These are phyloP conservation scores for Cercospora zeae-maydis DNA, from an alignment of 2,329 filamentous ascomycete species.

Conservation along the genomic window DNA sequence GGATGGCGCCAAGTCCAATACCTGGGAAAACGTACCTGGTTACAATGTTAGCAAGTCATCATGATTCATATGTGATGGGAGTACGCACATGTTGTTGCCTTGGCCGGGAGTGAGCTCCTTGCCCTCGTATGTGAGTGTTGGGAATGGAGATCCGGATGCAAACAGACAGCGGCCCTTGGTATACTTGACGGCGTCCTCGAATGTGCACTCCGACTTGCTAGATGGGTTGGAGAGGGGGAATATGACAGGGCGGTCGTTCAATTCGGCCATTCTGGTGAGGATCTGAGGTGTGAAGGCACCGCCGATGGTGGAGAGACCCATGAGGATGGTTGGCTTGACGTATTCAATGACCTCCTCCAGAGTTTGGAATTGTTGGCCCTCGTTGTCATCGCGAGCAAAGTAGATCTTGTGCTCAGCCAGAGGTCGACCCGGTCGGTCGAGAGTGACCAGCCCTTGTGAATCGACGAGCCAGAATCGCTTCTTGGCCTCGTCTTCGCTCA, in stretches of 20 bases:
- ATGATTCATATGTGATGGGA: background rate
- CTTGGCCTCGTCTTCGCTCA: constrained; percentile 81
- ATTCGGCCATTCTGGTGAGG: constrained; percentile 57
- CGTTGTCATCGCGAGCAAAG: constrained; percentile 63
- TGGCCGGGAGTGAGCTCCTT: constrained; percentile 50
- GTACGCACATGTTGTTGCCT: constrained; percentile 66
- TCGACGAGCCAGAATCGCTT: constrained; percentile 97
- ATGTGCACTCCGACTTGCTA: constrained; percentile 96
- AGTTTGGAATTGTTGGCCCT: constrained; percentile 65
- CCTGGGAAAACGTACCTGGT: constrained; percentile 86
- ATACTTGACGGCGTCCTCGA: constrained; percentile 86
- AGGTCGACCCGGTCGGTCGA: constrained; percentile 79
- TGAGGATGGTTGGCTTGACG: constrained; percentile 88
- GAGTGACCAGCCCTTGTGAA: constrained; percentile 82
- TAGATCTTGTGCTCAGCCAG: constrained; percentile 79
- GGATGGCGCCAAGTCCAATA: constrained; percentile 87
- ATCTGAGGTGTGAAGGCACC: constrained; percentile 90
- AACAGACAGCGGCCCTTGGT: constrained; percentile 83
- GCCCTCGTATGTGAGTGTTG: constrained; percentile 53
- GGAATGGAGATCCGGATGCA: constrained; percentile 91
- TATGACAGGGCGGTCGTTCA: constrained; percentile 67
- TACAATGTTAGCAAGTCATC: constrained; percentile 1
- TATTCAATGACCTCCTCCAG: constrained; percentile 91
- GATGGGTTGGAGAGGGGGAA: constrained; percentile 97
- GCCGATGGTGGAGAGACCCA: constrained; percentile 90